Evolutionary conservation across 352 stramenopile species (phyloP).

Genomic region (Pythium rishiriense): DNA sequence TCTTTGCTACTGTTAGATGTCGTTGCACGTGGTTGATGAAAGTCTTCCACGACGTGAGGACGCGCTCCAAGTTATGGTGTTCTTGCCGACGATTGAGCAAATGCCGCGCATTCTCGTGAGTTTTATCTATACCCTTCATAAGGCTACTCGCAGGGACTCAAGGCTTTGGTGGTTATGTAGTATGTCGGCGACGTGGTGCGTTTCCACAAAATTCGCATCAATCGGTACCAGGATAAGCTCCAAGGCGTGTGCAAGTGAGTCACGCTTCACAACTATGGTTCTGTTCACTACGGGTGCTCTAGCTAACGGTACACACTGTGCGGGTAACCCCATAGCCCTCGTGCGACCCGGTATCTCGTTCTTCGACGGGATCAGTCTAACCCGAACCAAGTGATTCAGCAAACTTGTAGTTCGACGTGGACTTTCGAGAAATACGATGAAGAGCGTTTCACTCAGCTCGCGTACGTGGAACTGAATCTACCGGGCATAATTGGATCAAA

Average conservation of each 20-base stretch:
- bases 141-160: neutral
- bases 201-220: constrained; percentile 76
- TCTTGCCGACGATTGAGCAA: constrained; percentile 51
- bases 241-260: constrained; percentile 62
- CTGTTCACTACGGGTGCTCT: too few relatives aligned
- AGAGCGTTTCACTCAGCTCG: constrained; percentile 32
- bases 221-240: constrained; percentile 52
- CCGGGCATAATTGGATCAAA: neutral
- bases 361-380: constrained; percentile 36
- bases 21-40: constrained; percentile 65
- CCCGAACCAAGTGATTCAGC: constrained; percentile 34
- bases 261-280: too few relatives aligned
- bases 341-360: constrained; percentile 58
- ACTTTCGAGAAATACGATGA: constrained; percentile 65
- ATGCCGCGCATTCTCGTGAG: constrained; percentile 67
- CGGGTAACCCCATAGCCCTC: constrained; percentile 27
- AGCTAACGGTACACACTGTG: neutral
- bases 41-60: constrained; percentile 49
- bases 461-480: constrained; percentile 16
- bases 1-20: constrained; percentile 49
- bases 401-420: constrained; percentile 53
- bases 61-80: constrained; percentile 68
- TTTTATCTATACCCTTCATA: neutral
- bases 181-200: constrained; percentile 75
- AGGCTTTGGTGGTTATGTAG: constrained; percentile 24